A percentile compares a stretch with the other conserved stretches of the same genome.
Evolutionary conservation across 306 rosid species (phyloP).

Genomic region (Acacia crassicarpa): DNA sequence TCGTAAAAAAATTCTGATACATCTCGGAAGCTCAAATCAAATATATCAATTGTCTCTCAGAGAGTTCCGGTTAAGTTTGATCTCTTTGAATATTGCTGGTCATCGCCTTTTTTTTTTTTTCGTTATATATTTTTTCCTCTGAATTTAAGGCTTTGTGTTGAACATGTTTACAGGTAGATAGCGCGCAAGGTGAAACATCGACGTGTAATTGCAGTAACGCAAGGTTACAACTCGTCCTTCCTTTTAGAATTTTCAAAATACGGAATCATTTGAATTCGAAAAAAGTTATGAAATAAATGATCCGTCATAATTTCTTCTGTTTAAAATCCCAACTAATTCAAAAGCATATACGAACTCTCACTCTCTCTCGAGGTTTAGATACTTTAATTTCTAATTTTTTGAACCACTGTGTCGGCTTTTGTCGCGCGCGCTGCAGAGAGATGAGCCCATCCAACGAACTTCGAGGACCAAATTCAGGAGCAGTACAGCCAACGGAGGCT

Average conservation of each 20-base stretch:
- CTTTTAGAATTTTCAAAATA: slow-evolving; percentile 28
- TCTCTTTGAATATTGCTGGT: slow-evolving; percentile 28
- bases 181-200: slow-evolving; percentile 58
- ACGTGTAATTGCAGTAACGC: slow-evolving; percentile 44
- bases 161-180: slow-evolving; percentile 52
- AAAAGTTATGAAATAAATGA: slow-evolving; percentile 12
- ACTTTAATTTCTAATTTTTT: not conserved
- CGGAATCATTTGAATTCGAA: slow-evolving; percentile 19
- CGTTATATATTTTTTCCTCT: not conserved
- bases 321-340: slow-evolving; percentile 12
- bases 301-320: not conserved
- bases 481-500: slow-evolving; percentile 23
- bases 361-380: not conserved
- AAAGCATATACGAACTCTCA: slow-evolving; percentile 5
- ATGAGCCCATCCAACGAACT: slow-evolving; percentile 52
- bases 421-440: slow-evolving; percentile 53
- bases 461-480: slow-evolving; percentile 38
- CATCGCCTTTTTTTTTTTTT: not conserved
- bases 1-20: not conserved
- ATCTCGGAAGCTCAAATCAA: not conserved
- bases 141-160: slow-evolving; percentile 22
- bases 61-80: slow-evolving; percentile 26
- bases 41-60: not conserved
- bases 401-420: slow-evolving; percentile 6
- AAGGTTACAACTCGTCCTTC: slow-evolving; percentile 45